Conservation (phyloP, 2,329 filamentous ascomycete species). For the Colletotrichum plurivorum region DNA sequence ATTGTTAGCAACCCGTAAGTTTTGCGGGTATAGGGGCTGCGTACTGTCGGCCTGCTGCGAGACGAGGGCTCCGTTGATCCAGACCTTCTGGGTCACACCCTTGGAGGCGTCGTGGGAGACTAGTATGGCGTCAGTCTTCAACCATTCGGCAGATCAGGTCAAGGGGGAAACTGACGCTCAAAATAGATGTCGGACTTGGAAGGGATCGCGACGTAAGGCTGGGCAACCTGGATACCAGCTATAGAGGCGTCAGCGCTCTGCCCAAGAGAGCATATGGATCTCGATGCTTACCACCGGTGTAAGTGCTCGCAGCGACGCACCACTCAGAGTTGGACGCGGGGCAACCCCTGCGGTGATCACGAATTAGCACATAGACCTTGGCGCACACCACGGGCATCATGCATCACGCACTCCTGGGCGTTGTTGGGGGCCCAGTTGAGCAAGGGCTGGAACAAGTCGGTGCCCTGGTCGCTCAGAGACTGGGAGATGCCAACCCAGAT, state of each 20-base stretch:
- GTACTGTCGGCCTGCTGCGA: constrained; percentile 14
- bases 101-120: constrained; percentile 17
- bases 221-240: constrained; percentile 10
- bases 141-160: rapidly evolving
- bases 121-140: not conserved
- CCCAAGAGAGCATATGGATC: not conserved
- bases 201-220: constrained; percentile 1
- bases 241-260: not conserved
- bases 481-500: constrained; percentile 30
- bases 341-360: not conserved
- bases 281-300: not conserved
- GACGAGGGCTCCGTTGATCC: constrained; percentile 10
- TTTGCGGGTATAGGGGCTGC: not conserved
- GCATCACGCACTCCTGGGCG: not conserved
- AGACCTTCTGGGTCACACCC: constrained; percentile 16
- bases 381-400: rapidly evolving
- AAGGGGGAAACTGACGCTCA: not conserved
- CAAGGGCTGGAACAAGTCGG: constrained; percentile 18
- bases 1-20: not conserved
- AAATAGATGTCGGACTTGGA: constrained; percentile 15
- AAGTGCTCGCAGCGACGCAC: constrained; percentile 18
- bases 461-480: constrained; percentile 16
- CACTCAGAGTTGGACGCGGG: constrained; percentile 12
- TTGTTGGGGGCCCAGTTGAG: constrained; percentile 19
- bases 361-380: not conserved